Base-by-base conservation (phyloP, 2,329 filamentous ascomycete genomes). In the Fusarium transvaalense region DNA sequence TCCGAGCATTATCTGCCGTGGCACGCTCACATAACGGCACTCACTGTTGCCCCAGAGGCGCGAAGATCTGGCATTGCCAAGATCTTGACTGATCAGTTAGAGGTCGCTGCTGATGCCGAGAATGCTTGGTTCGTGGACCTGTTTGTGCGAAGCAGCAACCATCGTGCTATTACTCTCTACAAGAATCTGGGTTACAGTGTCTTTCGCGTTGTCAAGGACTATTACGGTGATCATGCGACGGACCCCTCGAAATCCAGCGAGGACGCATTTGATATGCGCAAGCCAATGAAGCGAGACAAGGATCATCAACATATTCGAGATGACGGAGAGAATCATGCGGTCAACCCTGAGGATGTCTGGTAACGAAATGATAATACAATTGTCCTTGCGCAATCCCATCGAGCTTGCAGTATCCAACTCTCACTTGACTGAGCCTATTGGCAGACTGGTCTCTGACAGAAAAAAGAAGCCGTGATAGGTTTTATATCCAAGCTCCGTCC, bases 221-320 rank as follows among this genome's bases (percentile, higher is more conserved):
- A 99, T 79, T 99, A 99, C 76, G 93, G 92, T 67, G 94, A 97
- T 77, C 92, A 97, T 76, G 87, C 90, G 31, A 86, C 82, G 54
- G 86, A 89, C 55, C 87, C 88, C 5, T 87, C 85, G 12, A 83
- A 86, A 63, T 82, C 82, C 17, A 87, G 88, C 51, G 94, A 97
- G 79, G 95, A 98, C 82, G 96, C 95, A 19, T 96, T 93, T 78
- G 96, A 99, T 81, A 99, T 99, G 96, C 89, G 96, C 69, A 98
- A 97, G 78, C 88, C 93, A 37, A 88, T 95, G 82, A 92, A 88
- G 79, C 87, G 94, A 75, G 96, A 99, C 81, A 88, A 86, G 78
- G 87, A 90, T 57, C 82, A 86, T 60, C 87, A 92, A 78, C 93
- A 97, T 79, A 86, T 97, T 47, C 87, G 96, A 69, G 87, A 91